Conservation (phyloP, 1,284 basidiomycete genomes). For the Termitomyces sp. region DNA sequence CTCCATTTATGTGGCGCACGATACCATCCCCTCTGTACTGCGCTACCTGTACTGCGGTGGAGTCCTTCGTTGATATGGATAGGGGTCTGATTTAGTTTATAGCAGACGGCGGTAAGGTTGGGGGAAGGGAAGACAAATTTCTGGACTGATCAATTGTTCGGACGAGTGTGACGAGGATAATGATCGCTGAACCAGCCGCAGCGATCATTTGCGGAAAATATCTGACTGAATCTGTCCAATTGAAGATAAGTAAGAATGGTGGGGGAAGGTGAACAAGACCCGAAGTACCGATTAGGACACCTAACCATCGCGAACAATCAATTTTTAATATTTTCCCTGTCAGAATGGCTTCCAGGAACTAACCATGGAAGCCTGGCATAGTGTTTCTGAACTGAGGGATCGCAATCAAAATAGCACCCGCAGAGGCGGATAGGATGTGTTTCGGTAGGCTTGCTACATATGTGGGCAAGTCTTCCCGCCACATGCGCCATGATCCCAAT, state of each 20-base stretch:
- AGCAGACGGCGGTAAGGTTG: slow-evolving; percentile 7
- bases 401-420: not conserved
- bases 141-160: slow-evolving; percentile 5
- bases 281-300: not conserved
- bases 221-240: not conserved
- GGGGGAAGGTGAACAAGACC: not conserved
- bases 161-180: not conserved
- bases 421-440: not conserved
- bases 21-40: not conserved
- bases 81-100: slow-evolving; percentile 19
- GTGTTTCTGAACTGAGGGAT: not conserved
- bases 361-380: not conserved
- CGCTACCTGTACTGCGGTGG: not conserved
- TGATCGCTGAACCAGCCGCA: not conserved
- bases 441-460: slow-evolving; percentile 29
- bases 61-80: slow-evolving; percentile 16
- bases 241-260: not conserved
- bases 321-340: not conserved
- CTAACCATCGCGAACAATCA: not conserved
- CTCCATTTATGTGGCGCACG: not conserved
- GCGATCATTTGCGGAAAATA: not conserved
- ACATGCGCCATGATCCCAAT: slow-evolving; percentile 54
- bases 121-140: not conserved
- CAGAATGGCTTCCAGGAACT: not conserved
- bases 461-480: slow-evolving; percentile 38